Percentiles rank a stretch among this genome's conserved stretches.
phyloP scores from a whole-genome alignment of 1,284 basidiomycete genomes.

The Pulveroboletus ridleyi region DNA sequence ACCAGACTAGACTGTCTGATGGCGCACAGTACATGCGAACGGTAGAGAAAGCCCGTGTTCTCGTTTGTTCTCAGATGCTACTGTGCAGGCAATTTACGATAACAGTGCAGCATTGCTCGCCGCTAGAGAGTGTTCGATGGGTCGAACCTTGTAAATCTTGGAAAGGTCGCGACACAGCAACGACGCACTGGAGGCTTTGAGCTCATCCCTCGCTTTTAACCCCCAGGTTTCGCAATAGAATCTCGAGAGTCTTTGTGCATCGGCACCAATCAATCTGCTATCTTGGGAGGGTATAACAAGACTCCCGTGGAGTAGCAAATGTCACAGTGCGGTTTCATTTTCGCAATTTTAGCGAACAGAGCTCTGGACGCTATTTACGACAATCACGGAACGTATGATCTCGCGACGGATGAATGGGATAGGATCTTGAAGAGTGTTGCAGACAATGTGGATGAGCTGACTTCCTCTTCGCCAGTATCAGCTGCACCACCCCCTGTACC shows the following conservation, averaged over 20 bases:
- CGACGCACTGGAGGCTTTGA: constrained; percentile 40
- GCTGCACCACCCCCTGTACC: constrained; percentile 18
- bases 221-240: constrained; percentile 43
- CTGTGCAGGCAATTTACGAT: constrained; percentile 59
- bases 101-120: constrained; percentile 51
- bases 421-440: constrained; percentile 20
- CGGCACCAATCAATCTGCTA: constrained; percentile 48
- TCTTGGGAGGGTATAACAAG: constrained; percentile 47
- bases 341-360: constrained; percentile 34
- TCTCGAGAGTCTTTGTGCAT: constrained; percentile 48
- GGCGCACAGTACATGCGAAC: constrained; percentile 47
- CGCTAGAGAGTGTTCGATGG: constrained; percentile 44
- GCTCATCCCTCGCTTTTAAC: constrained; percentile 41
- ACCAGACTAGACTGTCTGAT: constrained; percentile 37
- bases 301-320: constrained; percentile 54
- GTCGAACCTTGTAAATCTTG: constrained; percentile 38
- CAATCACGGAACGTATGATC: constrained; percentile 15
- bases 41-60: constrained; percentile 51
- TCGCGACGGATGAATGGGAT: constrained; percentile 19
- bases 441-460: constrained; percentile 11
- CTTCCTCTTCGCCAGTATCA: constrained; percentile 11
- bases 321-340: constrained; percentile 48
- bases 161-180: constrained; percentile 30
- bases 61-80: constrained; percentile 56
- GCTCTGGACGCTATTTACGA: constrained; percentile 31